These are phyloP conservation scores for Aspergillus panamensis DNA, from an alignment of 495 filamentous ascomycete genomes.

Conservation along the genomic window DNA sequence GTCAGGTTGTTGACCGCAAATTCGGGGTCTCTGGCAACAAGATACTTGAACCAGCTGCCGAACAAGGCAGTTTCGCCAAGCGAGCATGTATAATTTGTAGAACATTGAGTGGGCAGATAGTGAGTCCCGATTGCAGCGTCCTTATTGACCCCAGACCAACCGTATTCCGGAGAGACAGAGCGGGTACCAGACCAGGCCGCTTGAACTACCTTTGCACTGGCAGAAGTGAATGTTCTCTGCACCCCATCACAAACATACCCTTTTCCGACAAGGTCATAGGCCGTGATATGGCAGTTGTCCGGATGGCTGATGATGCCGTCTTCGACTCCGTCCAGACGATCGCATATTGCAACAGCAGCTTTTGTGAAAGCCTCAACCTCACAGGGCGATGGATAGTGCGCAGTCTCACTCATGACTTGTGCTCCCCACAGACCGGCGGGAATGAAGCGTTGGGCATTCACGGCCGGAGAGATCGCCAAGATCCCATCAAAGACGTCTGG, in stretches of 20 bases:
- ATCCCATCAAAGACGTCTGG: slow-evolving; percentile 57
- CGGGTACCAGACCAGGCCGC: slow-evolving; percentile 28
- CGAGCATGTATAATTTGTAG: background rate
- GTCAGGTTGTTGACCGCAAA: slow-evolving; percentile 34
- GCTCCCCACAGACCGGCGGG: slow-evolving; percentile 20
- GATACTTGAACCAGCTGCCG: slow-evolving; percentile 33
- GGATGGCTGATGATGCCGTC: slow-evolving; percentile 59
- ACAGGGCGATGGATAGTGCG: slow-evolving; percentile 34
- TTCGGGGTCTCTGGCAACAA: slow-evolving; percentile 35
- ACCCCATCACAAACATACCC: slow-evolving; percentile 37
- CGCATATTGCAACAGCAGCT: slow-evolving; percentile 41
- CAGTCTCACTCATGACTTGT: slow-evolving; percentile 29
- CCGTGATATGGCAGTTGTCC: slow-evolving; percentile 46
- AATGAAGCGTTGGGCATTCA: slow-evolving; percentile 39
- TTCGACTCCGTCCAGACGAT: slow-evolving; percentile 52
- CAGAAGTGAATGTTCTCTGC: slow-evolving; percentile 25
- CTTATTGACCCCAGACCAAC: slow-evolving; percentile 22
- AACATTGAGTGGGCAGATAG: slow-evolving; percentile 1
- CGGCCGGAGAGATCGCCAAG: slow-evolving; percentile 47
- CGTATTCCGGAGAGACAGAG: background rate
- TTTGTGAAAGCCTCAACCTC: slow-evolving; percentile 45
- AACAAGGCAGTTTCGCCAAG: slow-evolving; percentile 4
- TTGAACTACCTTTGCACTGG: slow-evolving; percentile 28
- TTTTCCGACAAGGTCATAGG: slow-evolving; percentile 46
- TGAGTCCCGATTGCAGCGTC: slow-evolving; percentile 2